These are phyloP conservation scores for Oryza rufipogon DNA, from an alignment of 176 grass and related monocot species.

Conservation along the genomic window DNA sequence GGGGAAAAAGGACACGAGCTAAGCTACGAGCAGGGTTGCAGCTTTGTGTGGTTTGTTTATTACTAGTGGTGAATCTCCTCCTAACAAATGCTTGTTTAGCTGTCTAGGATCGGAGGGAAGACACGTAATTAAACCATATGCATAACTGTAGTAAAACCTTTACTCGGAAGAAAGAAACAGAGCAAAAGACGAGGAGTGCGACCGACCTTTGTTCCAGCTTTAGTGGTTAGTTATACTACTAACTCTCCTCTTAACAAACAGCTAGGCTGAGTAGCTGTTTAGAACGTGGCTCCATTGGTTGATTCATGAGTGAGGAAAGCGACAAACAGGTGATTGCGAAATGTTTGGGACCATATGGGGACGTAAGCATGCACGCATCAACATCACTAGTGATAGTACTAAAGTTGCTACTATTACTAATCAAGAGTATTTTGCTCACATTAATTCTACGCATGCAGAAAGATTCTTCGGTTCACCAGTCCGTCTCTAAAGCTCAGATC, in stretches of 20 bases:
- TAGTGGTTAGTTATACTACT: neutral
- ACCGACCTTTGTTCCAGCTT: neutral
- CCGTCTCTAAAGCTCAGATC: neutral
- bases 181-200: neutral
- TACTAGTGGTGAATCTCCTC: neutral
- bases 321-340: neutral
- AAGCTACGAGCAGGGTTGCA: no score
- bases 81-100: neutral
- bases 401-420: neutral
- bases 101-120: no score
- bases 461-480: neutral
- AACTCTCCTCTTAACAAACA: neutral
- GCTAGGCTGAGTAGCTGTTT: neutral
- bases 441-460: neutral
- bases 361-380: neutral
- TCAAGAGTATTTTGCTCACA: neutral
- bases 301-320: neutral
- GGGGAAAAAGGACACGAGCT: neutral
- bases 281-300: neutral
- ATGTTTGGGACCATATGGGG: conserved; percentile 18
- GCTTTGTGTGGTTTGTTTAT: neutral
- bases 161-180: no score
- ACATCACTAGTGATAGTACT: neutral
- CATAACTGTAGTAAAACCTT: no score
- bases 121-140: no score